These are phyloP conservation scores for Phytopythium mirpurense DNA, from an alignment of 352 stramenopile genomes.

Conservation along the genomic window DNA sequence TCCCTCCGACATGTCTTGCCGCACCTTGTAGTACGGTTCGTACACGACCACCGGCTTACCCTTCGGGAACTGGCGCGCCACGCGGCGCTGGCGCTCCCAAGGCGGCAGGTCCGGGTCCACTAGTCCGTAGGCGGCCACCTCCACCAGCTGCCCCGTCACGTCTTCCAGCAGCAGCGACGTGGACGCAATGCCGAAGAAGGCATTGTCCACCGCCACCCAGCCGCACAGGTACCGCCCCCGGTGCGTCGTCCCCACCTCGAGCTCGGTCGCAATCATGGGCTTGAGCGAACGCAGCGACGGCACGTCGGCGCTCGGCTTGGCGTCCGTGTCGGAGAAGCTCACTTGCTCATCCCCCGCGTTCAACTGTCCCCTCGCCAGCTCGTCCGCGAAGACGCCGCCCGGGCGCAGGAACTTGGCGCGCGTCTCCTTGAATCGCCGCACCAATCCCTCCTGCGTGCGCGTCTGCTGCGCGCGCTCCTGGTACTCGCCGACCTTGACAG, in stretches of 20 bases:
- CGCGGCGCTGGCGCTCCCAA: slow-evolving; percentile 7
- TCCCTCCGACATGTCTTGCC: slow-evolving; percentile 12
- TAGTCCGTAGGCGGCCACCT: slow-evolving; percentile 23
- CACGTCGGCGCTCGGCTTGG: slow-evolving; percentile 10
- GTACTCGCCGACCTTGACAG: slow-evolving; percentile 1
- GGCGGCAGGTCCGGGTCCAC: slow-evolving; percentile 9
- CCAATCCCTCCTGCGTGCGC: slow-evolving; percentile 10
- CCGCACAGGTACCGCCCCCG: slow-evolving; percentile 25
- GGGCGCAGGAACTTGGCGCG: slow-evolving; percentile 11
- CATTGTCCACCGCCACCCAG: slow-evolving; percentile 21
- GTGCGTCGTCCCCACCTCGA: slow-evolving; percentile 21
- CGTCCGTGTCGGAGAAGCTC: slow-evolving; percentile 6
- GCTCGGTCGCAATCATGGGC: slow-evolving; percentile 17
- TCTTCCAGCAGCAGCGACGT: slow-evolving; percentile 19
- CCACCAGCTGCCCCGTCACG: slow-evolving; percentile 21
- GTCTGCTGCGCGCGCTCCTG: slow-evolving; percentile 1
- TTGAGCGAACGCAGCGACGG: slow-evolving; percentile 12
- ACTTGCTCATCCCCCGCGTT: neutral
- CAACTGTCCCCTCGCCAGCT: slow-evolving; percentile 5
- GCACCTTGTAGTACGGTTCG: slow-evolving; percentile 29
- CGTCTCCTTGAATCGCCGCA: slow-evolving; percentile 17
- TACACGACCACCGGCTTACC: slow-evolving; percentile 17
- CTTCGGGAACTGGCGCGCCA: slow-evolving; percentile 15
- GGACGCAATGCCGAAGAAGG: slow-evolving; percentile 19
- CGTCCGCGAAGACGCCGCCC: slow-evolving; percentile 14